phyloP scores from a whole-genome alignment of 257 asterid species.

The Anisodus acutangulus region DNA sequence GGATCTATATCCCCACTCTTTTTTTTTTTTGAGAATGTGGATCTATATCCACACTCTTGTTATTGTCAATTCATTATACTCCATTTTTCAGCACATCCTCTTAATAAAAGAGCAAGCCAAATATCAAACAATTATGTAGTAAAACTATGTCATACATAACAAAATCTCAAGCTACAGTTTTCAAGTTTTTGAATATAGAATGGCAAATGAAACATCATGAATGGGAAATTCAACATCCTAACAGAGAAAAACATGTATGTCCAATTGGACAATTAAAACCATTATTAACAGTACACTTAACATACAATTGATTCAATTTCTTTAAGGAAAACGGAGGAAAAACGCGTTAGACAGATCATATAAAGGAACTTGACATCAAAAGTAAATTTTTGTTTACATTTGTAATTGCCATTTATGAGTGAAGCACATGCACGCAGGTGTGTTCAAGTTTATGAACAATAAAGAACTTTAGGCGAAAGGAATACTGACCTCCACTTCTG shows the following conservation, averaged over 20 bases:
- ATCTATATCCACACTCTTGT: background rate
- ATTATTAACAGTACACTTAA: background rate
- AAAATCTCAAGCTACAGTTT: constrained; percentile 17
- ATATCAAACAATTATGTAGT: background rate
- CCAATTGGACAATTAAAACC: constrained; percentile 3
- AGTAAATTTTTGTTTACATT: background rate
- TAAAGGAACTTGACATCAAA: constrained; percentile 18
- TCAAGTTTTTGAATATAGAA: background rate
- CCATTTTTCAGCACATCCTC: constrained; percentile 9
- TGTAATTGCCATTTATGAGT: constrained; percentile 9
- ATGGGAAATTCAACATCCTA: background rate
- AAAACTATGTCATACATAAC: constrained; percentile 4
- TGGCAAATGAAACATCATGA: constrained; percentile 14
- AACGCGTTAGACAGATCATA: background rate
- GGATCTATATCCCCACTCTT: no score
- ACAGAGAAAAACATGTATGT: background rate
- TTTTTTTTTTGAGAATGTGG: background rate
- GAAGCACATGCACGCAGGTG: constrained; percentile 30
- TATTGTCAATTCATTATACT: constrained; percentile 12
- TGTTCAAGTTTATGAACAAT: constrained; percentile 21
- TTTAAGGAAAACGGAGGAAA: background rate
- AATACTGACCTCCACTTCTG: constrained; percentile 88
- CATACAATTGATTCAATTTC: background rate
- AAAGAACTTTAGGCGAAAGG: constrained; percentile 19
- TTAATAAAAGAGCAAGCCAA: background rate